A percentile compares a stretch with the other conserved stretches of the same genome.
Evolutionary conservation across 2,329 filamentous ascomycete species (phyloP).

Genomic region (Pseudogymnoascus sp.): DNA sequence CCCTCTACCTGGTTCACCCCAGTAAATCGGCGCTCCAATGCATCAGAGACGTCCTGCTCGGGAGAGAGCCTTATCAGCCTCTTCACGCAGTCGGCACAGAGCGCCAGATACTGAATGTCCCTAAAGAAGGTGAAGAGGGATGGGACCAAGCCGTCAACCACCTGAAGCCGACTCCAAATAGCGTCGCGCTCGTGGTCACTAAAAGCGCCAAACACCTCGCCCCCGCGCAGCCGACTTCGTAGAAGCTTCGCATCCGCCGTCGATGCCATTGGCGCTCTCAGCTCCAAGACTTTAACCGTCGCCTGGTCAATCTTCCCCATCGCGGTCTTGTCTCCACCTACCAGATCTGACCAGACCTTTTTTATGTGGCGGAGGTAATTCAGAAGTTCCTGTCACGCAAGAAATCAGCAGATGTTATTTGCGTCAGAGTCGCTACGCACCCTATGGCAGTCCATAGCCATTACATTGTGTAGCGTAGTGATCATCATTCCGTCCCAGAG

Average conservation of each 20-base stretch:
- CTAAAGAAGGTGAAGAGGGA: not conserved
- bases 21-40: not conserved
- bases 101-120: not conserved
- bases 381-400: not conserved
- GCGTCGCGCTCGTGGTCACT: not conserved
- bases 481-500: slow-evolving; percentile 15
- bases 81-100: not conserved
- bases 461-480: not conserved
- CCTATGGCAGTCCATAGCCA: not conserved
- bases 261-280: not conserved
- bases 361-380: not conserved
- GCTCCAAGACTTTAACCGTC: not conserved
- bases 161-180: not conserved
- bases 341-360: not conserved
- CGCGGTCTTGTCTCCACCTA: not conserved
- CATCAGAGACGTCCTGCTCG: not conserved
- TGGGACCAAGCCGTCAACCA: not conserved
- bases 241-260: not conserved
- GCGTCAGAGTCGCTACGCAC: not conserved
- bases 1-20: not conserved
- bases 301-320: not conserved
- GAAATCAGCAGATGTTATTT: not conserved
- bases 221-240: not conserved
- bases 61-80: too few species aligned
- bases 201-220: not conserved